phyloP scores from a whole-genome alignment of 805 yeast species.

The Barnettozyma pratensis region DNA sequence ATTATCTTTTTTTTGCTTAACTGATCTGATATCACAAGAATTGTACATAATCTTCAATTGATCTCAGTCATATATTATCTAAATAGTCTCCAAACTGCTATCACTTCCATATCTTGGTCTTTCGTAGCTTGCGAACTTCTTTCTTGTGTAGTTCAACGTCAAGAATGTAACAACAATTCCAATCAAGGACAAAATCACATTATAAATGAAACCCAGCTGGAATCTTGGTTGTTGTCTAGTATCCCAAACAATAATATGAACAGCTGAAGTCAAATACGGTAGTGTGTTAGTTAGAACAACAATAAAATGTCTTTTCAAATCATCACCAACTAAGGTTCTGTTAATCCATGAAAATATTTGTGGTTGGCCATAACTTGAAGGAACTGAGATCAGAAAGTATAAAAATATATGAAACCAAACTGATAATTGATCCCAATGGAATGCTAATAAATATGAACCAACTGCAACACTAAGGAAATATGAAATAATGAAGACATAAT shows the following conservation, averaged over 20 bases:
- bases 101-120: conserved; percentile 5
- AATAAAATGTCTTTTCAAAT: conserved; percentile 25
- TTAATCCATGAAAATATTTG: conserved; percentile 52
- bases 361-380: conserved; percentile 50
- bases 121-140: background rate
- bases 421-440: conserved; percentile 36
- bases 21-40: too few relatives aligned
- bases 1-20: background rate
- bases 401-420: conserved; percentile 41
- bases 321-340: conserved; percentile 27
- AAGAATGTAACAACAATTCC: conserved; percentile 5
- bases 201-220: conserved; percentile 33
- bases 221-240: conserved; percentile 31
- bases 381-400: conserved; percentile 43
- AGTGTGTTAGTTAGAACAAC: conserved; percentile 35
- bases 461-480: conserved; percentile 37
- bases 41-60: too few relatives aligned
- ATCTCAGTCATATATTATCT: background rate
- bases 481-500: conserved; percentile 32
- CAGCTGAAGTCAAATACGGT: conserved; percentile 34
- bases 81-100: conserved; percentile 1
- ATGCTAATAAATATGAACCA: conserved; percentile 39
- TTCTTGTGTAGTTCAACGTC: conserved; percentile 1
- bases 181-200: conserved; percentile 15
- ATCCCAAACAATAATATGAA: conserved; percentile 36